Evolutionary conservation across 2,329 filamentous ascomycete species (phyloP).

Genomic region (Fusarium sp.): DNA sequence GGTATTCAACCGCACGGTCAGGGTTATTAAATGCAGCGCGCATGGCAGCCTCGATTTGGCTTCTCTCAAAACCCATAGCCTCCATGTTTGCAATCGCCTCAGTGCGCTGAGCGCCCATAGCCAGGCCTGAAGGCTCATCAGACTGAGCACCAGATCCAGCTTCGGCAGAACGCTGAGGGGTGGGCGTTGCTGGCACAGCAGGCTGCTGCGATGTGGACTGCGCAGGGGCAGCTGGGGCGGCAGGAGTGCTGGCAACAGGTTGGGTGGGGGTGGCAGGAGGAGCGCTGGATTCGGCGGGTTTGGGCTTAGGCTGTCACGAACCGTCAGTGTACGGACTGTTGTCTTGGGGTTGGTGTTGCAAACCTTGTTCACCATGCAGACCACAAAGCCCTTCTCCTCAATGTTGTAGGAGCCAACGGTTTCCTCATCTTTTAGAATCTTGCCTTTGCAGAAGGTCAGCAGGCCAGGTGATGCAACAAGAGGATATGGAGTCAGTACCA

Average conservation of each 20-base stretch:
- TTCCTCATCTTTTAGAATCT: slow-evolving; percentile 98
- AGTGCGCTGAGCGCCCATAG: slow-evolving; percentile 84
- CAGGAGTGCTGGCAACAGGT: slow-evolving; percentile 69
- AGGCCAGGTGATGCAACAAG: slow-evolving; percentile 21
- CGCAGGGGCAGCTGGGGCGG: slow-evolving; percentile 59
- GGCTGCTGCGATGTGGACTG: slow-evolving; percentile 59
- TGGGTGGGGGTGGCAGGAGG: slow-evolving; percentile 67
- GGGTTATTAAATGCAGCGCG: slow-evolving; percentile 97
- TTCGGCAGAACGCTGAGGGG: slow-evolving; percentile 60
- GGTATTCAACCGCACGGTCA: slow-evolving; percentile 95
- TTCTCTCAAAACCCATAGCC: slow-evolving; percentile 92
- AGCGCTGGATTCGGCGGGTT: slow-evolving; percentile 72
- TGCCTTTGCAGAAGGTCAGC: slow-evolving; percentile 68
- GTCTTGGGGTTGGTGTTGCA: slow-evolving; percentile 27
- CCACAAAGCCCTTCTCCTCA: slow-evolving; percentile 99
- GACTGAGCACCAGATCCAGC: slow-evolving; percentile 57
- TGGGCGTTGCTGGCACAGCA: slow-evolving; percentile 63
- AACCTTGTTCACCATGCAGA: slow-evolving; percentile 98
- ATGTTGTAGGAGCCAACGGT: slow-evolving; percentile 98
- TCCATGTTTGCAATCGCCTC: slow-evolving; percentile 93
- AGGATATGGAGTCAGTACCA: slow-evolving; percentile 63
- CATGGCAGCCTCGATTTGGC: slow-evolving; percentile 92
- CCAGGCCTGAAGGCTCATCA: slow-evolving; percentile 76
- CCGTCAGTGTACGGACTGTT: slow-evolving; percentile 22
- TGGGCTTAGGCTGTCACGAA: slow-evolving; percentile 65